Evolutionary conservation across 1,139 yeast genomes (phyloP).

Genomic region (Zygosaccharomyces pseudobailii): DNA sequence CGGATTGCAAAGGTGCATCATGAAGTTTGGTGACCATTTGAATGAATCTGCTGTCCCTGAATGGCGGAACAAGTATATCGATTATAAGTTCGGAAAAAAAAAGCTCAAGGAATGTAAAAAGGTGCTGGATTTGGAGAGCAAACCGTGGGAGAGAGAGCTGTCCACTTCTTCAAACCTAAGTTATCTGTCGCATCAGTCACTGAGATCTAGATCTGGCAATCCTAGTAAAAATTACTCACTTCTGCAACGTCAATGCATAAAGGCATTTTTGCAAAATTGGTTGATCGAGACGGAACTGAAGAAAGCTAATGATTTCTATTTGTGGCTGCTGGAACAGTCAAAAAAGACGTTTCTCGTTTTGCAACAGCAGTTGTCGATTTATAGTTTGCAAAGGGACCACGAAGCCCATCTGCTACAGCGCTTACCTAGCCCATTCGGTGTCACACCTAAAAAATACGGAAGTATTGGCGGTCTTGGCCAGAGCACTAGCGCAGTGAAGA

Average conservation of each 20-base stretch:
- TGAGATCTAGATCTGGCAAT: neutral
- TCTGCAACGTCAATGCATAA: slow-evolving; percentile 21
- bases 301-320: slow-evolving; percentile 33
- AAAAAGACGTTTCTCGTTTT: slow-evolving; percentile 21
- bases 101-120: slow-evolving; percentile 39
- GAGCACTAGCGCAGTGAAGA: slow-evolving; percentile 7
- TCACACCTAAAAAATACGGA: slow-evolving; percentile 4
- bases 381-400: slow-evolving; percentile 17
- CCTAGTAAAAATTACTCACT: slow-evolving; percentile 11
- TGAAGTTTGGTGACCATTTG: slow-evolving; percentile 61
- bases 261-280: slow-evolving; percentile 34
- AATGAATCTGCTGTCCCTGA: slow-evolving; percentile 70
- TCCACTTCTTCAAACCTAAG: neutral
- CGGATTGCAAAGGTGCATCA: slow-evolving; percentile 17
- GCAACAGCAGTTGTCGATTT: slow-evolving; percentile 23
- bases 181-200: neutral
- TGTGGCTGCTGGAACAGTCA: slow-evolving; percentile 30
- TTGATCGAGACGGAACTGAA: slow-evolving; percentile 26
- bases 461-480: slow-evolving; percentile 5
- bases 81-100: slow-evolving; percentile 66
- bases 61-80: slow-evolving; percentile 77
- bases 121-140: slow-evolving; percentile 11
- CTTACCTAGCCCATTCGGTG: neutral
- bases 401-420: slow-evolving; percentile 3
- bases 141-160: neutral